A percentile compares a stretch with the other conserved stretches of the same genome.
Conservation (phyloP, 2,329 filamentous ascomycete species). For the Trichoderma koningiopsis region DNA sequence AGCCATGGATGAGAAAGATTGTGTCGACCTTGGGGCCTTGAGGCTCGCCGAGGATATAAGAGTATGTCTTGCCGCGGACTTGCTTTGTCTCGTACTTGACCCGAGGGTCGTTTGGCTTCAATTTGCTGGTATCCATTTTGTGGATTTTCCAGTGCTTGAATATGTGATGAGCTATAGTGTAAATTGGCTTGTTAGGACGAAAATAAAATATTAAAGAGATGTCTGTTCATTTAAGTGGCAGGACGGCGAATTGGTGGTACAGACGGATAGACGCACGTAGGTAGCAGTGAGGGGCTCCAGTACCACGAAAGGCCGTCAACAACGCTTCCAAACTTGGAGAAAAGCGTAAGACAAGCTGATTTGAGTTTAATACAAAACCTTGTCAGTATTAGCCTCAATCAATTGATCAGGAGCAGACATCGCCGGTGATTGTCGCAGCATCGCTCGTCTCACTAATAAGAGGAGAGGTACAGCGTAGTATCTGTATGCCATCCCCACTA, state of each 20-base stretch:
- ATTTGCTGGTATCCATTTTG: slow-evolving; percentile 60
- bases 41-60: slow-evolving; percentile 60
- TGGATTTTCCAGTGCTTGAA: background rate
- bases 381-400: background rate
- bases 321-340: background rate
- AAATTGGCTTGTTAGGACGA: background rate
- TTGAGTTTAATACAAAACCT: background rate
- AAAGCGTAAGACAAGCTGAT: background rate
- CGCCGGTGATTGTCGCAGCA: background rate
- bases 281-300: background rate
- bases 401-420: background rate
- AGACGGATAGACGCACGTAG: background rate
- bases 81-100: slow-evolving; percentile 64
- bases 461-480: background rate
- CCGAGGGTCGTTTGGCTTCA: slow-evolving; percentile 66
- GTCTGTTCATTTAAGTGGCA: background rate
- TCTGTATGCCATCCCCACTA: background rate
- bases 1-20: slow-evolving; percentile 69
- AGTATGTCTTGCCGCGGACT: slow-evolving; percentile 72
- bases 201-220: background rate
- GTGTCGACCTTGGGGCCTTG: slow-evolving; percentile 48
- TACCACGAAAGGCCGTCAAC: background rate
- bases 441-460: background rate
- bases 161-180: background rate
- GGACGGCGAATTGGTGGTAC: background rate